Percentiles rank a stretch among this genome's conserved stretches.
phyloP scores from a whole-genome alignment of 208 protist genomes.

The Giardia muris region DNA sequence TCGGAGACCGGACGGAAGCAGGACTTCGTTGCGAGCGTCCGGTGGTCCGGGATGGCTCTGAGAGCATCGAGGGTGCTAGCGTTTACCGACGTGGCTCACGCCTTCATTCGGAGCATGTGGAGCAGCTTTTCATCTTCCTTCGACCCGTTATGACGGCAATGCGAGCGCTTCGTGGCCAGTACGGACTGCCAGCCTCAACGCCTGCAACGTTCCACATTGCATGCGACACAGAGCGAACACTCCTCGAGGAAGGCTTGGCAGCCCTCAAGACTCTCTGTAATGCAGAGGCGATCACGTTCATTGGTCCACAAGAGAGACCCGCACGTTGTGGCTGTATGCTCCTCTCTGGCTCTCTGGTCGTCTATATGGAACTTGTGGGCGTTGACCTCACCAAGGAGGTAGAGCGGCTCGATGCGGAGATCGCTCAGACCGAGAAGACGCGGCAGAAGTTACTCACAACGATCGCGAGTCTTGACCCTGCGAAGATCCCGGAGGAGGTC shows the following conservation, averaged over 20 bases:
- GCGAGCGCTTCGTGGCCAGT: not conserved
- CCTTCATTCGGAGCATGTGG: not conserved
- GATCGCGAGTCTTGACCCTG: not conserved
- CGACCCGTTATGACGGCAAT: not conserved
- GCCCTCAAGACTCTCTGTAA: not conserved
- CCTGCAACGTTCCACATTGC: not conserved
- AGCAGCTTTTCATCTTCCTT: not conserved
- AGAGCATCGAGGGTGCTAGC: not conserved
- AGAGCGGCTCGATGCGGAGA: not conserved
- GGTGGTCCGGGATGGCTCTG: not conserved
- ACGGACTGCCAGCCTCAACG: not conserved
- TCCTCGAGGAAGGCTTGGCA: not conserved
- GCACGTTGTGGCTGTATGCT: not conserved
- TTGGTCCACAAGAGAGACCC: not conserved
- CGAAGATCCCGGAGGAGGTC: not conserved
- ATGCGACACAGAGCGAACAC: not conserved
- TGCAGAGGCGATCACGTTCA: not conserved
- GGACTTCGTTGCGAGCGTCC: not conserved
- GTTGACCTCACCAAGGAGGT: slow-evolving; percentile 15
- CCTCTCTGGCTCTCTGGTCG: not conserved
- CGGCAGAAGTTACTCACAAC: not conserved
- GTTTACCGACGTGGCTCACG: not conserved
- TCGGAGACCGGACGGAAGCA: not conserved
- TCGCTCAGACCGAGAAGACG: not conserved
- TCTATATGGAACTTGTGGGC: slow-evolving; percentile 1